These are phyloP conservation scores for Linnemannia exigua DNA, from an alignment of 192 early-diverging fungal species.

Conservation along the genomic window DNA sequence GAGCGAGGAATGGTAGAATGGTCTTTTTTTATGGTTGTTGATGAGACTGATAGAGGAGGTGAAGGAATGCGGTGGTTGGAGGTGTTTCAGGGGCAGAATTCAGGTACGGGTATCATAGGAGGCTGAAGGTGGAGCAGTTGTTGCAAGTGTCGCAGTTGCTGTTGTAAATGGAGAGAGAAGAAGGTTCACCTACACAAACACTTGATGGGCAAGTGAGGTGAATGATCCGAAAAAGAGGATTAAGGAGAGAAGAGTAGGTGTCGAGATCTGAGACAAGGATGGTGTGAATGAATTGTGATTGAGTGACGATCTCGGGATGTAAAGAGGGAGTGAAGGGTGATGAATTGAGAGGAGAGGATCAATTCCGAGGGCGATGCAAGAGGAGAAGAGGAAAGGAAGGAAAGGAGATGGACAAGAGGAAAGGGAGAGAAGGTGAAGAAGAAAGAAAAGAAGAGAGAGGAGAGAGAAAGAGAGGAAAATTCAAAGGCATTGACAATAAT, in stretches of 20 bases:
- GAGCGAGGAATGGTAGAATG: too few species aligned
- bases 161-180: not conserved
- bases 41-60: not conserved
- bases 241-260: not conserved
- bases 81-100: not conserved
- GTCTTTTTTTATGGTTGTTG: too few species aligned
- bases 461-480: not conserved
- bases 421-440: not conserved
- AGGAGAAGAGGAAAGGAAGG: not conserved
- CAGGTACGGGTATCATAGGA: not conserved
- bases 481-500: not conserved
- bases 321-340: not conserved
- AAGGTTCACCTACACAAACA: not conserved
- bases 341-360: not conserved
- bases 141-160: too few species aligned
- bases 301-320: conserved; percentile 4
- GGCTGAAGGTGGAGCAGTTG: too few species aligned
- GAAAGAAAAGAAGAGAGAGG: not conserved
- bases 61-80: not conserved
- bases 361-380: not conserved
- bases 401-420: not conserved
- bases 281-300: not conserved
- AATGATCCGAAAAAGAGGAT: not conserved
- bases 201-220: not conserved
- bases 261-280: not conserved